These are phyloP conservation scores for Trametes gibbosa DNA, from an alignment of 768 basidiomycete genomes.

Conservation along the genomic window DNA sequence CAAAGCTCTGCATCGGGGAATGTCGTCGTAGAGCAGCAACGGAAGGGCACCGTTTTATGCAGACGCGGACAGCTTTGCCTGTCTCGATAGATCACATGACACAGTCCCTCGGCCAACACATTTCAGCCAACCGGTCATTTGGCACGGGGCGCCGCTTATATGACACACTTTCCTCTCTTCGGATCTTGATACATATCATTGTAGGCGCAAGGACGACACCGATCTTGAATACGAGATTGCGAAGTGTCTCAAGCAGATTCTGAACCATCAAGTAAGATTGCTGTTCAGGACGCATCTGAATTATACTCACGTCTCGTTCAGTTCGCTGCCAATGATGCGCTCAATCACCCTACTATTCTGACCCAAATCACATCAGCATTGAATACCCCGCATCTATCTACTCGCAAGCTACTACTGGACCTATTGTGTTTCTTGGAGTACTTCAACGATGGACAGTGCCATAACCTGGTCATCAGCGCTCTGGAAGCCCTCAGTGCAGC, in stretches of 20 bases:
- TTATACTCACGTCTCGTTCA: slow-evolving; percentile 31
- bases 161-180: background rate
- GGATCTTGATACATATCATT: background rate
- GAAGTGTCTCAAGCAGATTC: slow-evolving; percentile 80
- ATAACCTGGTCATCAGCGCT: slow-evolving; percentile 68
- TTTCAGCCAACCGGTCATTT: no score
- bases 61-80: no score
- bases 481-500: slow-evolving; percentile 70
- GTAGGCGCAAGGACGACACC: slow-evolving; percentile 62
- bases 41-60: no score
- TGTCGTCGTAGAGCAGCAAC: no score
- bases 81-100: no score
- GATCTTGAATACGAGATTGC: slow-evolving; percentile 82
- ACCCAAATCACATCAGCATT: slow-evolving; percentile 79
- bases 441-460: slow-evolving; percentile 57
- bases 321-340: slow-evolving; percentile 69
- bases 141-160: no score
- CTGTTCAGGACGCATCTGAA: background rate
- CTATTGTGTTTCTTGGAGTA: slow-evolving; percentile 73
- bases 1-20: no score
- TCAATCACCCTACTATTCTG: slow-evolving; percentile 70
- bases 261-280: slow-evolving; percentile 58
- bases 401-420: slow-evolving; percentile 77
- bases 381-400: slow-evolving; percentile 75
- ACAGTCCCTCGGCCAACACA: no score